Conservation (phyloP, 345 rosid species). For the Lepidium didymum region DNA sequence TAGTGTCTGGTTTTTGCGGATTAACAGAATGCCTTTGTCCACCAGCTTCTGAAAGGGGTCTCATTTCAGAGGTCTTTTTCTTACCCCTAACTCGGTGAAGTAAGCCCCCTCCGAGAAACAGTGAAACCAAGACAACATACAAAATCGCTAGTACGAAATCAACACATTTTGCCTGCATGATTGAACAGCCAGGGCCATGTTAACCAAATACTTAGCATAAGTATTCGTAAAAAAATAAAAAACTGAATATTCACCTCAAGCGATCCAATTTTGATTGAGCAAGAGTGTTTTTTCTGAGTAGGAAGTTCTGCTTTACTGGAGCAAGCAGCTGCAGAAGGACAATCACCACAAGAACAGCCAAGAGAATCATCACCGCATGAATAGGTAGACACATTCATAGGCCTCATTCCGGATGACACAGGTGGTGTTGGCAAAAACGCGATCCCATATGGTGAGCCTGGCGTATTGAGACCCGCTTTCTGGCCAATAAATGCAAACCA, state of each 20-base stretch:
- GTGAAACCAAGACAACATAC: constrained; percentile 61
- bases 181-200: constrained; percentile 20
- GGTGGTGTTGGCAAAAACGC: constrained; percentile 48
- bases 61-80: constrained; percentile 46
- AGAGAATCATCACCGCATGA: constrained; percentile 76
- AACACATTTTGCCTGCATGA: constrained; percentile 72
- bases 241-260: constrained; percentile 43
- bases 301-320: constrained; percentile 48
- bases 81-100: constrained; percentile 51
- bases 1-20: constrained; percentile 53
- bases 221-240: background rate
- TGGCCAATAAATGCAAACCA: constrained; percentile 91
- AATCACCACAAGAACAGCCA: constrained; percentile 98
- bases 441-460: constrained; percentile 91
- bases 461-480: constrained; percentile 45
- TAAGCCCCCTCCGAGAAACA: constrained; percentile 77
- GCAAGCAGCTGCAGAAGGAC: constrained; percentile 73
- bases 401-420: constrained; percentile 67
- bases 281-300: constrained; percentile 39
- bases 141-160: constrained; percentile 66
- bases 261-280: constrained; percentile 72
- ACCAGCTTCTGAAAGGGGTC: constrained; percentile 36
- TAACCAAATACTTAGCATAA: background rate
- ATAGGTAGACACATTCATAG: constrained; percentile 85
- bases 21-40: constrained; percentile 35